Evolutionary conservation across 306 rosid species (phyloP).

Genomic region (Dicorynia guianensis): DNA sequence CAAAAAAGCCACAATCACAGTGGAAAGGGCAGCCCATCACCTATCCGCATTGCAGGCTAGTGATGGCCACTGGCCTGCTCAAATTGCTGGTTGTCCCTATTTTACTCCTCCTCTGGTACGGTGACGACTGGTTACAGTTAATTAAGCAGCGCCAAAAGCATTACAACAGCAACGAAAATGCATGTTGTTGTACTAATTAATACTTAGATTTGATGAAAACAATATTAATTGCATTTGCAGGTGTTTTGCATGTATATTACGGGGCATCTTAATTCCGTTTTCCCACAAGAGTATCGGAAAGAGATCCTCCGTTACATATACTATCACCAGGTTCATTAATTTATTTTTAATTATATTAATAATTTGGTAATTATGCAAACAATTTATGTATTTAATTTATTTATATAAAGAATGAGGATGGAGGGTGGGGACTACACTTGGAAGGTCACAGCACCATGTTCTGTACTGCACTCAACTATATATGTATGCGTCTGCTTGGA

Average conservation of each 20-base stretch:
- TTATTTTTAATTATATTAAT: no score
- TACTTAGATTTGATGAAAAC: no score
- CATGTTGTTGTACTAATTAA: constrained; percentile 18
- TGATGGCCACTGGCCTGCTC: constrained; percentile 73
- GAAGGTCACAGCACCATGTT: constrained; percentile 67
- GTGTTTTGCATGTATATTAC: background rate
- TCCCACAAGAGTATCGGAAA: background rate
- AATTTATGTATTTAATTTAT: no score
- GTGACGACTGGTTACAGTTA: background rate
- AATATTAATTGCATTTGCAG: background rate
- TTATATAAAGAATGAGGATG: constrained; percentile 53
- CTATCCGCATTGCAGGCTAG: constrained; percentile 52
- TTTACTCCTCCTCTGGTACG: constrained; percentile 62
- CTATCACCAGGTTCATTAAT: constrained; percentile 53
- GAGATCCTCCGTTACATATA: constrained; percentile 46
- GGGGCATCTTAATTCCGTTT: background rate
- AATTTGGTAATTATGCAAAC: no score
- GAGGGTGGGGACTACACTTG: constrained; percentile 70
- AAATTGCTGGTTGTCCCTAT: constrained; percentile 59
- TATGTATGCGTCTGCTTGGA: constrained; percentile 67
- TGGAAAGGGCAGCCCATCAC: constrained; percentile 50
- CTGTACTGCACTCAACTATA: constrained; percentile 57
- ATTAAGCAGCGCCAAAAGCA: no score
- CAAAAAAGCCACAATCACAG: constrained; percentile 35
- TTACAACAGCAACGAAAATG: constrained; percentile 16